A percentile compares a stretch with the other conserved stretches of the same genome.
phyloP scores from a whole-genome alignment of 768 basidiomycete genomes.

The Pulveroboletus sp. region DNA sequence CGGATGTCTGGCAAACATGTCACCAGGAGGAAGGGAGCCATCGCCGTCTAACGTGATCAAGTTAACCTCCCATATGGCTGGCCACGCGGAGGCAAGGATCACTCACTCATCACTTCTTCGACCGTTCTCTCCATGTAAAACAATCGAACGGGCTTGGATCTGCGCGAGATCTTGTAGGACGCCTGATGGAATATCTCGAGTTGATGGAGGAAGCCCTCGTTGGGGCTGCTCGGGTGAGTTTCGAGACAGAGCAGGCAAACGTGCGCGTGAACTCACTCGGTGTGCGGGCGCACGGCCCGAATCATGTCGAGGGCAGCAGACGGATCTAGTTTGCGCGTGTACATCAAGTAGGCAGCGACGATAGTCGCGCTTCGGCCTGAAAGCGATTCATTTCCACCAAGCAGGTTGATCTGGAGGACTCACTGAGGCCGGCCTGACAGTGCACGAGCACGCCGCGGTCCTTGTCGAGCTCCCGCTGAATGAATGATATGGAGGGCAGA shows the following conservation, averaged over 20 bases:
- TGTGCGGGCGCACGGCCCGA: conserved; percentile 55
- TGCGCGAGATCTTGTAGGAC: conserved; percentile 59
- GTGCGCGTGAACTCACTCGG: conserved; percentile 52
- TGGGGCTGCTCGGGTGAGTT: conserved; percentile 55
- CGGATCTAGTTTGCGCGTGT: conserved; percentile 52
- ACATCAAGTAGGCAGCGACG: conserved; percentile 87
- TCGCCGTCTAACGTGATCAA: conserved; percentile 56
- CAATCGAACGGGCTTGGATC: conserved; percentile 68
- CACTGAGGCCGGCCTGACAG: conserved; percentile 87
- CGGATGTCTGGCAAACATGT: conserved; percentile 77
- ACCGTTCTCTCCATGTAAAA: conserved; percentile 79
- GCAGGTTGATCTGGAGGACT: conserved; percentile 27
- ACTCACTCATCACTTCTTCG: conserved; percentile 75
- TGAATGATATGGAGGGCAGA: conserved; percentile 76
- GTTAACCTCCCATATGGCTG: not conserved
- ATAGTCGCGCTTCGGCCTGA: conserved; percentile 81
- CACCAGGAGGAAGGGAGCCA: conserved; percentile 54
- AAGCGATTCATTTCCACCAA: conserved; percentile 4
- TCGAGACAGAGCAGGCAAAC: not conserved
- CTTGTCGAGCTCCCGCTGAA: conserved; percentile 71
- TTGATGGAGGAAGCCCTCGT: conserved; percentile 75
- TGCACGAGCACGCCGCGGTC: conserved; percentile 80
- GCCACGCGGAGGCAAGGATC: not conserved
- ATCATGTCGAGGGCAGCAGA: conserved; percentile 67
- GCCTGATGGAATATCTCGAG: conserved; percentile 76